Evolutionary conservation across 176 grass and related monocot species (phyloP), one percentile per base, ranked within the genome.

Genomic region (Raddia guianensis): DNA sequence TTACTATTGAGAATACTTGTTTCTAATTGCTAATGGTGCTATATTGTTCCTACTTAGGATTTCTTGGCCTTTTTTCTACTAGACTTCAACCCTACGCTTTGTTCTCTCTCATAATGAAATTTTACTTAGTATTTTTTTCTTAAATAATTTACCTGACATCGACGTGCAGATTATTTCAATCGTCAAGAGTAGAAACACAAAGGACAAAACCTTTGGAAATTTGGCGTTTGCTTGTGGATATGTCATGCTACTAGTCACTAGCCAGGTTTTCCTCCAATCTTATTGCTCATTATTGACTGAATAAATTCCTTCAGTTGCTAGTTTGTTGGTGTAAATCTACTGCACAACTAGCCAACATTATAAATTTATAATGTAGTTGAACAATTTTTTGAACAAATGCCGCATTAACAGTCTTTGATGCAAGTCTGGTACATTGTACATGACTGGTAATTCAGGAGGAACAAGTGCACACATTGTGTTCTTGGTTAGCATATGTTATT

Each of bases 91-190:
- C 27, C 27, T 80, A 32, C 49, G 12, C 0, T 20, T 35, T 79
- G 37, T 19, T 34, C 50, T 64, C 18, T 57, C 55, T 34, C 32
- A 60, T 63, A 53, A n/a, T 33, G n/a, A 72, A 55, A 15, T 34
- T 72, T 0, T 72, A 8, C 7, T 65, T 72, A 12, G 66, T 80
- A 49, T 80, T 80, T 19, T 58, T 66, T 74, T 54, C 0, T 0
- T 0, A 67, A 6, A 16, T 46, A 43, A 27, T 11, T 67, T 43
- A 86, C n/a, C 37, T 73, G 15, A 9, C 74, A 9, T 81, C 73
- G 67, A 19, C 55, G 74, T 86, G 76, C 84, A 86, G 84, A 86
- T 86, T 80, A 74, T 86, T 80, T 86, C 84, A 49, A 80, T 86
- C 56, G 84, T 80, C 27, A 86, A 86, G 51, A 86, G 84, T 72